Evolutionary conservation across 2,329 filamentous ascomycete genomes (phyloP), one percentile per base, ranked within the genome.

Genomic region (Beauveria pseudobassiana): DNA sequence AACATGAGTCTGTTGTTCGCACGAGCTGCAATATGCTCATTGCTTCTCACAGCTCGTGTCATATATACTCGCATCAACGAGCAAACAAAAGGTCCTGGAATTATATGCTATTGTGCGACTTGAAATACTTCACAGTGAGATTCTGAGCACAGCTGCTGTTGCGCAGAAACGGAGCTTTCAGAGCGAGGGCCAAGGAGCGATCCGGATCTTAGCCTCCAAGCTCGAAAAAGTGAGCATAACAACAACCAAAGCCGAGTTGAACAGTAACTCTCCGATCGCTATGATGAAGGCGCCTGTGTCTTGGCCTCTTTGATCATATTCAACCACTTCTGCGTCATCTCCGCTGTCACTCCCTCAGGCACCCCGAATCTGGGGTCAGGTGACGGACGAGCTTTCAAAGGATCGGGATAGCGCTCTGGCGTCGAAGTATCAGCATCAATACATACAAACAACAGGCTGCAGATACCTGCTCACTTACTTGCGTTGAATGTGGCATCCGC

Each of bases 401-500:
- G 81, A 63, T 84, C 80, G 8, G 75, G 74, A 57, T 78, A 81
- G 26, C 60, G 60, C 4, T 43, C 78, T 73, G 72, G 73, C 52
- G 45, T 26, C 16, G 46, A 34, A 57, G 65, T 20, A 61, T 69
- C 40, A 71, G 64, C 20, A 53, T 18, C 22, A 9, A 8, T 5
- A 2, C 6, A 20, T 26, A 9, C 2, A 22, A 12, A 30, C 2
- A 9, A n/a, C 5, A 6, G 3, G 10, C 8, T 8, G 20, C 16
- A 26, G 5, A 9, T 3, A 14, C 6, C 26, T 2, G 9, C 20
- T 7, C 10, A 65, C 77, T 66, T 69, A 82, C 81, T 71, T 6
- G 77, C 74, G 59, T 76, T 78, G 66, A 83, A 82, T 10, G 74
- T 73, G 49, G 75, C 73, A 64, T 83, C 80, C 1, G 70, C 62